phyloP scores from a whole-genome alignment of 371 early-diverging fungal genomes.

The Entomophthora muscae region DNA sequence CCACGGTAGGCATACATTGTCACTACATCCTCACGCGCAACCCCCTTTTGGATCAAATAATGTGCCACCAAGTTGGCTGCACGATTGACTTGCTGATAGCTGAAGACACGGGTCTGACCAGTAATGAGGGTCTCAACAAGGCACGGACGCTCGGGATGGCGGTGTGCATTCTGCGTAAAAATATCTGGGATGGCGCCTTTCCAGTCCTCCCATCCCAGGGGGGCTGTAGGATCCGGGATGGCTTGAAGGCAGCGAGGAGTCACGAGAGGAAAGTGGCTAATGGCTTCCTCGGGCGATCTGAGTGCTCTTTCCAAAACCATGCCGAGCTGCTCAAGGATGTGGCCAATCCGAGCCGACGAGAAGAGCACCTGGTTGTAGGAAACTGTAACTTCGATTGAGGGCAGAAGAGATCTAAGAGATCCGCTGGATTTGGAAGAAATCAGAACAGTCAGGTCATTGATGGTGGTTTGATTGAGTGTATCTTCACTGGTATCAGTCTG shows the following conservation, averaged over 20 bases:
- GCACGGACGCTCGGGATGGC: conserved; percentile 58
- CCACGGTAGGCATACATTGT: conserved; percentile 90
- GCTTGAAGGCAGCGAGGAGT: conserved; percentile 28
- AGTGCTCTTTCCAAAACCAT: conserved; percentile 39
- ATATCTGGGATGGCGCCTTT: conserved; percentile 85
- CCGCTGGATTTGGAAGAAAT: conserved; percentile 51
- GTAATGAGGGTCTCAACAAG: conserved; percentile 55
- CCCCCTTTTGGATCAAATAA: conserved; percentile 51
- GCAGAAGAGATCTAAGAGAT: conserved; percentile 69
- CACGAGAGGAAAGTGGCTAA: conserved; percentile 56
- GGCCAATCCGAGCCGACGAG: conserved; percentile 59
- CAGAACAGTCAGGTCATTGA: conserved; percentile 76
- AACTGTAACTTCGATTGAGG: conserved; percentile 63
- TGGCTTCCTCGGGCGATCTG: conserved; percentile 24
- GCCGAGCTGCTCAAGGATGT: conserved; percentile 70
- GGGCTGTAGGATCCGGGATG: conserved; percentile 62
- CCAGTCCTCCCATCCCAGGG: conserved; percentile 74
- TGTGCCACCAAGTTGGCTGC: conserved; percentile 78
- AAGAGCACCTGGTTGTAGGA: conserved; percentile 88
- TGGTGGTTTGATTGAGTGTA: conserved; percentile 43
- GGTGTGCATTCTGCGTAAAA: conserved; percentile 64
- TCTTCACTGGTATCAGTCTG: conserved; percentile 79
- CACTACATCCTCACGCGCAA: conserved; percentile 85
- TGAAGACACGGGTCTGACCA: conserved; percentile 31
- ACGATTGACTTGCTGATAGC: conserved; percentile 57